phyloP scores from a whole-genome alignment of 129 eudicot species.

The Deinandra increscens region DNA sequence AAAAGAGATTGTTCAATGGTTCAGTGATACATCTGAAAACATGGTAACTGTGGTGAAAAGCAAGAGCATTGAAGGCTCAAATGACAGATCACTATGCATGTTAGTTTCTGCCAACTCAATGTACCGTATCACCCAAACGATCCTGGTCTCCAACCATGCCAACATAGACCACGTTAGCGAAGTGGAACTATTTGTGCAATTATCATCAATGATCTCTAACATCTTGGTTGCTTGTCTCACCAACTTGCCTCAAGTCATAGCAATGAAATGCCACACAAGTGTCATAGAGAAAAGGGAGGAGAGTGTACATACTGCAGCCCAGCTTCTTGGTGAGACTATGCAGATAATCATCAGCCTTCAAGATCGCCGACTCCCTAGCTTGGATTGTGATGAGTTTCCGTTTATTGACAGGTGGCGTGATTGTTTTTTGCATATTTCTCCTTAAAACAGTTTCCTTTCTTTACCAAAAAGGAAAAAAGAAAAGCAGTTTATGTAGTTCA shows the following conservation, averaged over 20 bases:
- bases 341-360: constrained; percentile 1
- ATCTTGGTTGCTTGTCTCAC: constrained; percentile 15
- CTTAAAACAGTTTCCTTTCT: neutral
- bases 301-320: constrained; percentile 2
- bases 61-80: neutral
- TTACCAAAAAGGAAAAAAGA: neutral
- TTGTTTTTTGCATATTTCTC: neutral
- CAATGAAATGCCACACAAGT: constrained; percentile 4
- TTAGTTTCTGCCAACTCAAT: neutral
- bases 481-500: neutral
- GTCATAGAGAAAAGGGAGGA: neutral
- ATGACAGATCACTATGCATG: neutral
- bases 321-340: constrained; percentile 7
- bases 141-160: neutral
- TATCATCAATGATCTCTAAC: neutral
- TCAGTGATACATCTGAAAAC: neutral
- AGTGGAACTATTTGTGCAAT: neutral
- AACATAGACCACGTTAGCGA: neutral
- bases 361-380: neutral
- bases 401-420: neutral
- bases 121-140: constrained; percentile 1
- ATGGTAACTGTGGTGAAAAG: neutral
- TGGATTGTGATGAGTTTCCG: neutral
- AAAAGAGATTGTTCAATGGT: neutral
- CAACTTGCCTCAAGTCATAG: constrained; percentile 8